phyloP scores from a whole-genome alignment of 2,329 filamentous ascomycete species.

The Sporothrix variecibatus region DNA sequence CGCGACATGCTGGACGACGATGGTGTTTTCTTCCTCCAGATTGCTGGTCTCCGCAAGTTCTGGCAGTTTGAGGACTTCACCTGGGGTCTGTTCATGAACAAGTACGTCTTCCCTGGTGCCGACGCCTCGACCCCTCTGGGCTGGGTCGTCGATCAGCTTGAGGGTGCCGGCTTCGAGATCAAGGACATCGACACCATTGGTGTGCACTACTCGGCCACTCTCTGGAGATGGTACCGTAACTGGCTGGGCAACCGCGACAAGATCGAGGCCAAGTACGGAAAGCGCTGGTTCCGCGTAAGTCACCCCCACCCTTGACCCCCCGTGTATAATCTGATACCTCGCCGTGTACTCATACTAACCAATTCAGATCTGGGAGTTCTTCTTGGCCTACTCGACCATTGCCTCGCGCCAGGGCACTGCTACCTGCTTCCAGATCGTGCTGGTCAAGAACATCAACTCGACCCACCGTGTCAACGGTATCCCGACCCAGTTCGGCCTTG shows the following conservation, averaged over 20 bases:
- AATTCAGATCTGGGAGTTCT: conserved; percentile 81
- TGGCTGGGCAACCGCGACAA: conserved; percentile 94
- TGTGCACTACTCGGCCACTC: conserved; percentile 93
- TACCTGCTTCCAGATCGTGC: conserved; percentile 82
- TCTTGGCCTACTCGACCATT: conserved; percentile 84
- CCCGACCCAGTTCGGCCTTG: conserved; percentile 66
- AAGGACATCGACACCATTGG: conserved; percentile 92
- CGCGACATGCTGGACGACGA: conserved; percentile 96
- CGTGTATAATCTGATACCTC: not conserved
- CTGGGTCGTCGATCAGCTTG: conserved; percentile 80
- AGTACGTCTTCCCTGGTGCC: conserved; percentile 96
- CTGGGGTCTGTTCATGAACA: conserved; percentile 99
- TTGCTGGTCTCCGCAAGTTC: conserved; percentile 86
- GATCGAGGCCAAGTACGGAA: conserved; percentile 91
- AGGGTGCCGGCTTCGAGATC: conserved; percentile 85
- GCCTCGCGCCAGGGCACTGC: conserved; percentile 79
- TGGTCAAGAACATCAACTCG: conserved; percentile 89
- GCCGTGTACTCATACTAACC: not conserved
- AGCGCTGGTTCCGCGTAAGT: conserved; percentile 90
- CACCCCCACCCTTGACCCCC: conserved; percentile 19
- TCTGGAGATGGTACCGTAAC: conserved; percentile 99
- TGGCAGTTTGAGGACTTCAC: conserved; percentile 99
- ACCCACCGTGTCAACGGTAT: conserved; percentile 80
- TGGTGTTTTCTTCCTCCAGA: conserved; percentile 93
- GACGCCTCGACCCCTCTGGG: conserved; percentile 93